Evolutionary conservation across 495 filamentous ascomycete genomes (phyloP), one percentile per base, ranked within the genome.

Genomic region (Penicillium bovifimosum): DNA sequence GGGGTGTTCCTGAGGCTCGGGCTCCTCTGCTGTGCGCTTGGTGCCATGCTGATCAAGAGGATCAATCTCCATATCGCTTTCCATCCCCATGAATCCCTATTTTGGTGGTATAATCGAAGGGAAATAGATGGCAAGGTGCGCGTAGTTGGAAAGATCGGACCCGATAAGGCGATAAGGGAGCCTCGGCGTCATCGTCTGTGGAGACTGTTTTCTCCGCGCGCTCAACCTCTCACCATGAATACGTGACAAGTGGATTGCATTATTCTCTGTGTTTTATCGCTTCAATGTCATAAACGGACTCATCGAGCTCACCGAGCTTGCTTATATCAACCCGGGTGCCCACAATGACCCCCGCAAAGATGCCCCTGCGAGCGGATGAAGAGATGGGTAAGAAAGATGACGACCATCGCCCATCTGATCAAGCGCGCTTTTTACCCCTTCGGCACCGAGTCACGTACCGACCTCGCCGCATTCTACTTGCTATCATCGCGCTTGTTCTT

Each of bases 351-450:
- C 66, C 70, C 50, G 56, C 69, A 54, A 73, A 65, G 49, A 72
- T 74, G 62, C 60, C 76, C 5, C 72, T 79, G 52, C 60, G 72
- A 13, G 73, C 62, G 41, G 84, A 87, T 64, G 82, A 83, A 68
- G 84, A 86, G 73, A 75, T 84, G n/a, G 84, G 82, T 41, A 86
- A 86, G 70, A 81, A 79, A 52, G 76, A 86, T 61, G 84, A 87
- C 62, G 84, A 86, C 58, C 79, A 80, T 62, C 76, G 71, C 47
- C 72, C 69, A 5, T 55, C 54, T 18, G 59, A 58, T 27, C 52
- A 49, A 41, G 33, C 51, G 18, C 61, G 58, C 42, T 53, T 63
- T 33, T 56, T 65, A 33, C 52, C 65, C 13, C 53, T 66, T 51
- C 63, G 62, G 26, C 54, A 54, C 35, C 70, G 68, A 52, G 66